A percentile compares a stretch with the other conserved stretches of the same genome.
These are phyloP conservation scores for Microstegium vimineum DNA, from an alignment of 176 grass and related monocot species.

Conservation along the genomic window DNA sequence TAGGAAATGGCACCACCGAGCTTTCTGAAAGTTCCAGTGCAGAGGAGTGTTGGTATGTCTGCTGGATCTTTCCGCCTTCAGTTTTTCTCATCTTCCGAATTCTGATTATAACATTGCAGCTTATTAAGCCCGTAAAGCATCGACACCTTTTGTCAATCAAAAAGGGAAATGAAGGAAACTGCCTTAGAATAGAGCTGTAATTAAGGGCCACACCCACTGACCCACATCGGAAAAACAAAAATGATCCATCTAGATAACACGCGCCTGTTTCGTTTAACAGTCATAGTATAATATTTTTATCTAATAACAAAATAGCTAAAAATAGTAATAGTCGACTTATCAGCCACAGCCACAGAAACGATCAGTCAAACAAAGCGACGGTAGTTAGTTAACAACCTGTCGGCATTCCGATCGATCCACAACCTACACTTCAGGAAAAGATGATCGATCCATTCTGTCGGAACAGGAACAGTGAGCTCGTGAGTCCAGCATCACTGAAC, in stretches of 20 bases:
- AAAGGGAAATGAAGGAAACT: background rate
- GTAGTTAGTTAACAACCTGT: background rate
- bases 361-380: no score
- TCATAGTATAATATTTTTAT: no score
- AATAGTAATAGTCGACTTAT: no score
- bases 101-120: background rate
- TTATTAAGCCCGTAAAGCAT: background rate
- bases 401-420: background rate
- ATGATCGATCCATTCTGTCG: slow-evolving; percentile 14
- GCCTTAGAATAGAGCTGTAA: background rate
- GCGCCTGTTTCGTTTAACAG: no score
- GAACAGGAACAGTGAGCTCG: background rate
- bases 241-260: background rate
- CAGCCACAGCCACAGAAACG: no score
- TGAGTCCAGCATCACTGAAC: slow-evolving; percentile 21
- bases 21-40: background rate
- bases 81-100: background rate
- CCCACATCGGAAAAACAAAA: background rate
- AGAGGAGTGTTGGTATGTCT: background rate
- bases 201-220: no score
- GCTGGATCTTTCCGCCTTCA: background rate
- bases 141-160: background rate
- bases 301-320: no score
- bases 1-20: background rate
- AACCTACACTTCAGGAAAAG: background rate